Evolutionary conservation across 2,329 filamentous ascomycete species (phyloP), one percentile per base, ranked within the genome.

Genomic region (Myriangium duriaei): DNA sequence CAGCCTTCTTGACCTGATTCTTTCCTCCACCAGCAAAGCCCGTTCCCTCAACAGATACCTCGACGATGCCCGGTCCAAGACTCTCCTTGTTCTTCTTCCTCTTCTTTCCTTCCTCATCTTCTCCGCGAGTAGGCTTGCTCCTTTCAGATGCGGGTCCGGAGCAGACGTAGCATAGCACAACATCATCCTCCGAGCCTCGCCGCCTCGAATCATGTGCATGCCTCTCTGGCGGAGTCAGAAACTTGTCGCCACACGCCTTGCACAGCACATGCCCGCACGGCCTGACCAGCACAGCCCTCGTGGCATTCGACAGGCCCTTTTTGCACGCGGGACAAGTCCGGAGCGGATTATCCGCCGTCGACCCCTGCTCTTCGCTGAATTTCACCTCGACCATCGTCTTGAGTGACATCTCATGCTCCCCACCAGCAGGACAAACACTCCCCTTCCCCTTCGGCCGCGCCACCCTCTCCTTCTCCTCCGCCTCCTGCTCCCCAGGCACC

Each of bases 181-280:
- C 58, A 2, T 69, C 66, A 11, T 66, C 64, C 40, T 76, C 68
- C 7, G 63, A 59, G 21, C 67, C 59, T 2, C 59, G 61, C n/a
- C n/a, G n/a, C n/a, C n/a, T n/a, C n/a, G n/a, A n/a, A 18, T 75
- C 71, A 49, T 85, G 79, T 4, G 76, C 74, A 3, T 48, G 48
- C 42, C 47, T 50, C 54, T 80, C 72, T 0, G 61, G 55, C 4
- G 75, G 71, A 5, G 69, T 71, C 68, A 95, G 79, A 58, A 96
- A 93, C 52, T 86, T 81, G 39, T 78, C 72, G 11, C 87, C 79
- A 52, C 88, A 95, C 28, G 72, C 79, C 50, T 81, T 79, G 59
- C 88, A 98, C 14, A 95, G 61, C 1, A 96, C 86, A 55, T 98
- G 88, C 0, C 88, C 88, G 51, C 88, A 98, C 0, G 83, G 82